Base-by-base conservation (phyloP, 2,329 filamentous ascomycete genomes). In the Neofusicoccum ribis region DNA sequence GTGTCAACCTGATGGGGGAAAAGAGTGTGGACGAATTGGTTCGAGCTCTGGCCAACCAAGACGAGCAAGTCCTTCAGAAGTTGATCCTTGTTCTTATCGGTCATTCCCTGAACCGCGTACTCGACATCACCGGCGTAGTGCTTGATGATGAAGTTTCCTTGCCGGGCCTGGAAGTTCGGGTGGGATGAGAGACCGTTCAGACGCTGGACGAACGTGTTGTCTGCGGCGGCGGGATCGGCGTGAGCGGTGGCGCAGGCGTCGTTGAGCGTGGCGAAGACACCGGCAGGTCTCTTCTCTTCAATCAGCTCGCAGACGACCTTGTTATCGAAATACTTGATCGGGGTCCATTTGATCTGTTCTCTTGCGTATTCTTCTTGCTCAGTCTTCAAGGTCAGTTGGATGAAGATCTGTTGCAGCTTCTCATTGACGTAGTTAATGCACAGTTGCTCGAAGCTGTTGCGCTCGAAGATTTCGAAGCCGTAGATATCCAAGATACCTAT, bases 391-490 rank as follows among this genome's bases (percentile, higher is more conserved):
- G 95, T 99, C 71, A 99, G 83, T 78, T 99, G 95, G 71, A 99
- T 99, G 76, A 99, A 99, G 73, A 99, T 98, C 75, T 99, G 95
- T 79, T 99, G 95, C 65, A 99, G 87, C 78, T 97, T 99, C 78
- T 99, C 95, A 79, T 99, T 99, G 67, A 96, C 98, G 79, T 99
- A 99, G 79, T 99, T 99, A 85, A 99, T 99, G 82, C 95, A 99
- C 5, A 99, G 85, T 78, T 99, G 95, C 77, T 99, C 95, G 73
- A 99, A 99, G 82, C 94, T 97, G 82, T 99, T 99, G 73, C 92
- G 87, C 71, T 99, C 93, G 72, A 99, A 99, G 70, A 99, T 99
- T 76, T 99, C 95, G 74, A 99, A 99, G 2, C 95, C 95, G 77
- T 99, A 99, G 70, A 99, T 99, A 84, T 99, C 95, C 70, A 99